These are phyloP conservation scores for Candida anglica DNA, from an alignment of 805 yeast species.

Conservation along the genomic window DNA sequence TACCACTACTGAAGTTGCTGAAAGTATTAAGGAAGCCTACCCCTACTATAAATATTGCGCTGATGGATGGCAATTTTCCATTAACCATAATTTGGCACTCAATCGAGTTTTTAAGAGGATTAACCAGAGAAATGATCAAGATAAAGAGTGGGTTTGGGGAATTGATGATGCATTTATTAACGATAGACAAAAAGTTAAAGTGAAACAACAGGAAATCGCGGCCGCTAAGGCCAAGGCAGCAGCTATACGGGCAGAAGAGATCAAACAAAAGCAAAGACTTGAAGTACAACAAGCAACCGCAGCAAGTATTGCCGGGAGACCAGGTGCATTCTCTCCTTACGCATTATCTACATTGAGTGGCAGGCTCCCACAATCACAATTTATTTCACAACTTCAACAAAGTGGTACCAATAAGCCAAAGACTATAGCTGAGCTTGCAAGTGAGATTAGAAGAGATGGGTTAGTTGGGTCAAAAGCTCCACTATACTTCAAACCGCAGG, in stretches of 20 bases:
- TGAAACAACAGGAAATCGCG: slow-evolving; percentile 53
- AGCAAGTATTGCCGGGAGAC: slow-evolving; percentile 20
- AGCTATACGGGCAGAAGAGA: slow-evolving; percentile 48
- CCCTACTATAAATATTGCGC: slow-evolving; percentile 93
- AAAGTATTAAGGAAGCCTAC: slow-evolving; percentile 78
- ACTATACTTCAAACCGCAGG: slow-evolving; percentile 22
- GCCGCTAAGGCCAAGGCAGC: slow-evolving; percentile 58
- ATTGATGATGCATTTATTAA: slow-evolving; percentile 80
- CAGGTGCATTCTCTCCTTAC: slow-evolving; percentile 9
- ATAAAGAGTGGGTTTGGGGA: slow-evolving; percentile 96
- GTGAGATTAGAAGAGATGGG: slow-evolving; percentile 35
- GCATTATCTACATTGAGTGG: not conserved
- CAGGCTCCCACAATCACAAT: slow-evolving; percentile 15
- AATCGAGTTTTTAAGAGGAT: slow-evolving; percentile 82
- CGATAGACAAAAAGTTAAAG: slow-evolving; percentile 72
- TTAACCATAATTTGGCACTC: slow-evolving; percentile 81
- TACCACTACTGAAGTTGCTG: slow-evolving; percentile 65
- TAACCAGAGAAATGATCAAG: slow-evolving; percentile 49
- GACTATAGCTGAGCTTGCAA: slow-evolving; percentile 40
- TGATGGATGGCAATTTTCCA: slow-evolving; percentile 97
- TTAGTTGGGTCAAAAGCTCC: slow-evolving; percentile 24
- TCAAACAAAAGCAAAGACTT: slow-evolving; percentile 39
- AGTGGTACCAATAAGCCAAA: slow-evolving; percentile 18
- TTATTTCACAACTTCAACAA: slow-evolving; percentile 15
- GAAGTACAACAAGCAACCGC: slow-evolving; percentile 23